Conservation (phyloP, 1,284 basidiomycete genomes). For the Microbotryum lychnidis-dioicae region DNA sequence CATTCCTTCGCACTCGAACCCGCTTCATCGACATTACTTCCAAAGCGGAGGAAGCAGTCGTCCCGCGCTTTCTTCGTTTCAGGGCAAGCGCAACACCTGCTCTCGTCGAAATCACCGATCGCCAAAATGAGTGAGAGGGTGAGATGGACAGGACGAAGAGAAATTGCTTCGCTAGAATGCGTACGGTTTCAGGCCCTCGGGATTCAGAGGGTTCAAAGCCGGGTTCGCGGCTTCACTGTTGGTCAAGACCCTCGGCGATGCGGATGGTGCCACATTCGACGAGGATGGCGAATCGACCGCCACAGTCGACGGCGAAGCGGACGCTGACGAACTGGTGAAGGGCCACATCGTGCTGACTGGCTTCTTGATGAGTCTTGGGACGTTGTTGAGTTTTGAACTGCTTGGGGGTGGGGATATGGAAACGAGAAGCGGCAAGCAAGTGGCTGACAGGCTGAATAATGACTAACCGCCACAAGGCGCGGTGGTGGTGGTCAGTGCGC, state of each 20-base stretch:
- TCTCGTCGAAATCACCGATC: neutral
- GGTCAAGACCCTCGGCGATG: conserved; percentile 6
- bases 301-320: too few species aligned
- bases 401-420: too few species aligned
- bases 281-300: too few species aligned
- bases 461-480: too few species aligned
- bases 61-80: conserved; percentile 84
- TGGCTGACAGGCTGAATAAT: too few species aligned
- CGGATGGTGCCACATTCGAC: neutral
- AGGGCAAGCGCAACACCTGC: conserved; percentile 82
- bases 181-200: conserved; percentile 81
- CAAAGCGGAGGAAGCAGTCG: conserved; percentile 75
- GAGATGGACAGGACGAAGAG: neutral
- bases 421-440: too few species aligned
- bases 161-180: neutral
- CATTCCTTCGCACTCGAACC: conserved; percentile 65
- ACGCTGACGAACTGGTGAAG: too few species aligned
- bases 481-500: too few species aligned
- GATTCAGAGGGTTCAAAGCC: conserved; percentile 68
- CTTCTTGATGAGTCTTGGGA: too few species aligned
- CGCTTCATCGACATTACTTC: conserved; percentile 50
- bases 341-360: too few species aligned
- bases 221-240: conserved; percentile 27
- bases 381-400: too few species aligned
- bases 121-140: neutral